These are phyloP conservation scores for Nyctanthes arbortristis DNA, from an alignment of 257 asterid species.

Conservation along the genomic window DNA sequence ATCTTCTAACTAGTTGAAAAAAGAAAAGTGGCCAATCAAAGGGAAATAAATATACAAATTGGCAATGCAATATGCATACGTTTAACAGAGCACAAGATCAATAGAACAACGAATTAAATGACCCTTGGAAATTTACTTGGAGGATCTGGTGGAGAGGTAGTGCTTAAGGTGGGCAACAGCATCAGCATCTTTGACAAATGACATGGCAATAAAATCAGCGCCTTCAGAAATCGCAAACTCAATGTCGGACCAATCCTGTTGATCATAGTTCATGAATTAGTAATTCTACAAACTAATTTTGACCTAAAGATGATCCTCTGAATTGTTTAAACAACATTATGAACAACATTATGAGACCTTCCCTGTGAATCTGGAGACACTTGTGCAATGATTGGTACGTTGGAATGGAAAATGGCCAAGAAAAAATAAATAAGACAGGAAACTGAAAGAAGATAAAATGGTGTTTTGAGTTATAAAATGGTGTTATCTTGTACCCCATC, in stretches of 20 bases:
- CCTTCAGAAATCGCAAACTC: constrained; percentile 79
- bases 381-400: too few species aligned
- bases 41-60: neutral
- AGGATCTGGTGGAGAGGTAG: constrained; percentile 53
- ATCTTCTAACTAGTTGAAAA: neutral
- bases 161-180: constrained; percentile 59
- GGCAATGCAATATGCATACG: neutral
- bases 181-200: constrained; percentile 75
- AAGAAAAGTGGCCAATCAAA: neutral
- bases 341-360: too few species aligned
- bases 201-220: constrained; percentile 76
- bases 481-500: too few species aligned
- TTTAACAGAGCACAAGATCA: neutral
- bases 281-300: too few species aligned
- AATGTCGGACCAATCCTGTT: constrained; percentile 80
- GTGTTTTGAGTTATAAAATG: too few species aligned
- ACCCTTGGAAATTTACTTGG: constrained; percentile 41
- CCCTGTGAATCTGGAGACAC: too few species aligned
- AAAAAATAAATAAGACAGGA: too few species aligned
- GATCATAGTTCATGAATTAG: neutral
- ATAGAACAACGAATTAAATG: neutral
- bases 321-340: neutral
- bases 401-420: too few species aligned
- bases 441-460: too few species aligned
- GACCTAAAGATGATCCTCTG: neutral